Percentiles rank a stretch among this genome's conserved stretches.
Evolutionary conservation across 768 basidiomycete species (phyloP).

Genomic region (Glaciozyma antarctica): DNA sequence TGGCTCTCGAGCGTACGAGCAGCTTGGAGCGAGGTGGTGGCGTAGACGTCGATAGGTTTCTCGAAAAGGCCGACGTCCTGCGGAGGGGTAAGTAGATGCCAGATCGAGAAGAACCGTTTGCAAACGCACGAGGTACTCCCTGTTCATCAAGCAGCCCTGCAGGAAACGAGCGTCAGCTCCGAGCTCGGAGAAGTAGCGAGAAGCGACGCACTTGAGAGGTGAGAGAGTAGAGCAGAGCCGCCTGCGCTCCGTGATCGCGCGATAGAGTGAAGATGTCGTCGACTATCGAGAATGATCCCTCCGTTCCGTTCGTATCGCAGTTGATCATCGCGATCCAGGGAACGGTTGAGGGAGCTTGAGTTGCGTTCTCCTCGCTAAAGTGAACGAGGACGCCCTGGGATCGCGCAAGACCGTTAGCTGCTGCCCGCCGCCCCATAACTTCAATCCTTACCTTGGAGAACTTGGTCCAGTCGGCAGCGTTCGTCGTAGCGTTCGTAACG

Average conservation of each 20-base stretch:
- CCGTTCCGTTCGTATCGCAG: conserved; percentile 68
- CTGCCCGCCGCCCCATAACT: neutral
- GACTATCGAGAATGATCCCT: conserved; percentile 34
- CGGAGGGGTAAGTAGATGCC: too few species aligned
- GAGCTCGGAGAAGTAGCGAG: neutral
- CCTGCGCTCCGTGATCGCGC: conserved; percentile 63
- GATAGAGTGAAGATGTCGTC: conserved; percentile 76
- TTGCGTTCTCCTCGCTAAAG: conserved; percentile 54
- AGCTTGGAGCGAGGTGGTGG: conserved; percentile 55
- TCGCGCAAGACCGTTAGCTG: too few species aligned
- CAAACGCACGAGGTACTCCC: conserved; percentile 48
- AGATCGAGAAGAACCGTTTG: too few species aligned
- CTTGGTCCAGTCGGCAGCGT: conserved; percentile 11
- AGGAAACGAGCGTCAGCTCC: neutral
- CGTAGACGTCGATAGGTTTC: conserved; percentile 65
- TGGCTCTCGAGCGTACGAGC: conserved; percentile 45
- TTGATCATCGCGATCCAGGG: conserved; percentile 87
- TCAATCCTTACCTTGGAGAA: conserved; percentile 16
- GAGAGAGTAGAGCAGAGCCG: conserved; percentile 69
- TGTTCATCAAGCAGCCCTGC: conserved; percentile 63
- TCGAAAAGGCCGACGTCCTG: conserved; percentile 45
- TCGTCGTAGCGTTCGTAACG: conserved; percentile 46
- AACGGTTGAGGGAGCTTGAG: conserved; percentile 47
- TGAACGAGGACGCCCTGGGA: conserved; percentile 65
- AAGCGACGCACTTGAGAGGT: conserved; percentile 43